Base-by-base conservation (phyloP, 495 filamentous ascomycete species). In the Lentithecium fluviatile region DNA sequence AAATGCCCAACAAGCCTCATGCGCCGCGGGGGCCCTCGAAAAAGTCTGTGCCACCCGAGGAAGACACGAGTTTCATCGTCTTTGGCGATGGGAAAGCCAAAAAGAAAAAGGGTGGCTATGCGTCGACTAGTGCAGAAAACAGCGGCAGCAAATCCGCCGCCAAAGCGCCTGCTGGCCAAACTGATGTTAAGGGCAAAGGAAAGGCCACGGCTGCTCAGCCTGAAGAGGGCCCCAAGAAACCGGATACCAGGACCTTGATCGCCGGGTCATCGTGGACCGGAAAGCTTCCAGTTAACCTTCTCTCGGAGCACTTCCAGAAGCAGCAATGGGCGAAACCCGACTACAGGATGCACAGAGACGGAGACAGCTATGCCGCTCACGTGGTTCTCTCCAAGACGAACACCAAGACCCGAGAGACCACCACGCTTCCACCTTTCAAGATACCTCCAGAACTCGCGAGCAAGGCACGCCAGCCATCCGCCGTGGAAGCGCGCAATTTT, bases 261-360 rank as follows among this genome's bases (percentile, higher is more conserved):
- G 95, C 90, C 49, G 94, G 94, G 49, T 83, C 89, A 65, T 96
- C 91, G 70, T 98, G 95, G 95, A 98, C 94, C 0, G 94, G 94
- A 36, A 98, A 98, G 72, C 75, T 98, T 37, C 94, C 94, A 2
- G 88, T 96, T 52, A 94, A 92, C 70, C 79, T 98, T 70, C 84
- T 98, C 55, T 86, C 88, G 17, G 94, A 98, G 79, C 90, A 95
- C 76, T 95, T 89, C 69, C 90, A 96, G 73, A 92, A 91, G 75
- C 88, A 93, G 74, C 90, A 89, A 69, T 98, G 94, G 94, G 87
- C 88, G 62, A 94, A 86, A 69, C 94, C 93, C 1, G 92, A 96
- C 68, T 98, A 95, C 74, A 83, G 83, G 65, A 91, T 88, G 85
- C 81, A 82, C 73, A 73, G 71, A 12, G 52, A 71, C 11, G 65